Evolutionary conservation across 768 basidiomycete genomes (phyloP), one percentile per base, ranked within the genome.

Genomic region (Russula vinacea): DNA sequence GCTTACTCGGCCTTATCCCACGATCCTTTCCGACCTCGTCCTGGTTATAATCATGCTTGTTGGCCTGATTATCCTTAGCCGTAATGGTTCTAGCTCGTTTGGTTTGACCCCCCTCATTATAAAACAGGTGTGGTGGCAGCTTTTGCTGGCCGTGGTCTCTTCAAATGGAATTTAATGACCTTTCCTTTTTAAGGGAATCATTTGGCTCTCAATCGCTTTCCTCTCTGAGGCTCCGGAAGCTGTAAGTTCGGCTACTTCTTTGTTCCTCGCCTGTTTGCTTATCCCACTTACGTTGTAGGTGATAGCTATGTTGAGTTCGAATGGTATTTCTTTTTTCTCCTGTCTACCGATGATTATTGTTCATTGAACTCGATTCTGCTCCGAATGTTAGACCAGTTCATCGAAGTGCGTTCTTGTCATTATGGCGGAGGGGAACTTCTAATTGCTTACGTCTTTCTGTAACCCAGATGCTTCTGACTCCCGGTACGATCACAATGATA

Each of bases 31-130:
- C 19, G 50, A 60, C 29, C 5, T 42, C 19, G 13, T 8, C 19
- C 13, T 60, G 4, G 17, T 60, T 17, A 11, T 60, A 8, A 40
- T 52, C 14, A 60, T 60, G 59, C 37, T 60, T 14, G 11, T 29
- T n/a, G 50, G 59, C 50, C 2, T 60, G 40, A 19, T n/a, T 11
- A 49, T 29, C 11, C 29, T 42, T 32, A 19, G 39, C 26, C 6
- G 39, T 51, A 2, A 14, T 10, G 39, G 26, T n/a, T 6, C 6
- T 0, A 10, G 37, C 5, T 29, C 1, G 39, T 10, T 52, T n/a
- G 29, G 19, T 11, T 2, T 60, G 50, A 32, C 39, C 5, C 26
- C 16, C 5, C 17, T 60, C 5, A 49, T 60, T 19, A 52, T 37
- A 26, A 60, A 17, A 33, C 59, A 60, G 51, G 59, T 60, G 29